These are phyloP conservation scores for Fusarium scirpi DNA, from an alignment of 2,329 filamentous ascomycete genomes.

Conservation along the genomic window DNA sequence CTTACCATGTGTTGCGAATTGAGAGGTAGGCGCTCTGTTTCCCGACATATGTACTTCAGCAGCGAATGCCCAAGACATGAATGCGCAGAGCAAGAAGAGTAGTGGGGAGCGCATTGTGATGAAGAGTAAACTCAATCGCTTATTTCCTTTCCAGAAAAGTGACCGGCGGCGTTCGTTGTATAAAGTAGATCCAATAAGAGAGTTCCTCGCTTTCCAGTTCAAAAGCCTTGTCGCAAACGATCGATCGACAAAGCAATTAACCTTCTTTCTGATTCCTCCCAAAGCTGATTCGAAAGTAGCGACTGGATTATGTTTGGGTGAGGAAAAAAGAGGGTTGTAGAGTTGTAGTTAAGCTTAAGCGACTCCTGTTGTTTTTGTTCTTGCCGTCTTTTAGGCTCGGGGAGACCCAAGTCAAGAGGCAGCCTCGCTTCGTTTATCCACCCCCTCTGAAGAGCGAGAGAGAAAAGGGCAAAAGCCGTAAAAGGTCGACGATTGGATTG, in stretches of 20 bases:
- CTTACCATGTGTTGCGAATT: conserved; percentile 42
- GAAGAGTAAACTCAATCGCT: not conserved
- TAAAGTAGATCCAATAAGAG: conserved; percentile 19
- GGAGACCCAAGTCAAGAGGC: not conserved
- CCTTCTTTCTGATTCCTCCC: conserved; percentile 7
- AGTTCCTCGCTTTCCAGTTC: not conserved
- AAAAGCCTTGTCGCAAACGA: conserved; percentile 15
- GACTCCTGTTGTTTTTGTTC: conserved; percentile 4
- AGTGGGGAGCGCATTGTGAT: conserved; percentile 37
- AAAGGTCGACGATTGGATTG: conserved; percentile 13
- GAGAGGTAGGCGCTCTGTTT: conserved; percentile 38
- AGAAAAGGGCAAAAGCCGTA: conserved; percentile 18
- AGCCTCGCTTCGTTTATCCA: conserved; percentile 19
- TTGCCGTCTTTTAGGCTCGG: conserved; percentile 1
- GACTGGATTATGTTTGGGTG: conserved; percentile 7
- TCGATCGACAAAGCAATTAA: conserved; percentile 19
- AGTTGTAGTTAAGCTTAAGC: conserved; percentile 19
- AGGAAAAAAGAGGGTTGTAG: conserved; percentile 19
- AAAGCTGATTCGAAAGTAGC: conserved; percentile 22
- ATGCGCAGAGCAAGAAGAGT: conserved; percentile 32
- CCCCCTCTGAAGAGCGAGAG: conserved; percentile 6
- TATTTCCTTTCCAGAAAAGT: not conserved
- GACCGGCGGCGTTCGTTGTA: conserved; percentile 2
- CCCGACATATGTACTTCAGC: conserved; percentile 28
- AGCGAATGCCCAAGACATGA: conserved; percentile 25